phyloP scores from a whole-genome alignment of 2,329 filamentous ascomycete species.

The Myotisia sp. region DNA sequence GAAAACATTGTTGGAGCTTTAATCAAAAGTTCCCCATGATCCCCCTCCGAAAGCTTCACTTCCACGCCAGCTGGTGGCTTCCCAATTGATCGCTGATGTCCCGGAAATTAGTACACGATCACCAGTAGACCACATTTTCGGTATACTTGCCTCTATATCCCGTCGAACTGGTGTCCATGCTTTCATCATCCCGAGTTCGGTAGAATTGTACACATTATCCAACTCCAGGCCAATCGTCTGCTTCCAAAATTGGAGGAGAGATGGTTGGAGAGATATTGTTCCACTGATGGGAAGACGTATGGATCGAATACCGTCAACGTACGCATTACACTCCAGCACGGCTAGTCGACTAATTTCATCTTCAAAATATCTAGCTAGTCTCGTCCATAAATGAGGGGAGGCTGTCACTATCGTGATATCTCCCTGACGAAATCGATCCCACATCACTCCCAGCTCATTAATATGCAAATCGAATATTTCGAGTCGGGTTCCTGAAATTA shows the following conservation, averaged over 20 bases:
- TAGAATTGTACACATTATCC: background rate
- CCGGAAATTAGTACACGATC: background rate
- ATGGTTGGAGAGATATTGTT: background rate
- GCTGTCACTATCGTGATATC: background rate
- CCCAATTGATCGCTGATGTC: slow-evolving; percentile 8
- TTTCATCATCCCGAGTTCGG: background rate
- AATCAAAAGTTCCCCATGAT: slow-evolving; percentile 9
- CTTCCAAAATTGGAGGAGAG: slow-evolving; percentile 4
- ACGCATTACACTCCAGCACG: slow-evolving; percentile 1
- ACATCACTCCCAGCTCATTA: background rate
- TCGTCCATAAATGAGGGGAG: background rate
- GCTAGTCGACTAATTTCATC: slow-evolving; percentile 7
- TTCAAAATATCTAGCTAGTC: slow-evolving; percentile 8
- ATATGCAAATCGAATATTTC: slow-evolving; percentile 2
- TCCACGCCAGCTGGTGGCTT: slow-evolving; percentile 3
- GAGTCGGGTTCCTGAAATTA: background rate
- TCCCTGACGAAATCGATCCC: slow-evolving; percentile 1
- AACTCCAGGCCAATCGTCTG: background rate
- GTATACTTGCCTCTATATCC: too few relatives aligned
- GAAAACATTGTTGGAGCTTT: slow-evolving; percentile 7
- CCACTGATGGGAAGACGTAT: slow-evolving; percentile 3
- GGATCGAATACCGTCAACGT: slow-evolving; percentile 2
- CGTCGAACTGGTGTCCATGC: background rate
- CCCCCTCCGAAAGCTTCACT: slow-evolving; percentile 8
- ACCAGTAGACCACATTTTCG: too few relatives aligned